These are phyloP conservation scores for Laguncularia racemosa DNA, from an alignment of 345 rosid species.

Conservation along the genomic window DNA sequence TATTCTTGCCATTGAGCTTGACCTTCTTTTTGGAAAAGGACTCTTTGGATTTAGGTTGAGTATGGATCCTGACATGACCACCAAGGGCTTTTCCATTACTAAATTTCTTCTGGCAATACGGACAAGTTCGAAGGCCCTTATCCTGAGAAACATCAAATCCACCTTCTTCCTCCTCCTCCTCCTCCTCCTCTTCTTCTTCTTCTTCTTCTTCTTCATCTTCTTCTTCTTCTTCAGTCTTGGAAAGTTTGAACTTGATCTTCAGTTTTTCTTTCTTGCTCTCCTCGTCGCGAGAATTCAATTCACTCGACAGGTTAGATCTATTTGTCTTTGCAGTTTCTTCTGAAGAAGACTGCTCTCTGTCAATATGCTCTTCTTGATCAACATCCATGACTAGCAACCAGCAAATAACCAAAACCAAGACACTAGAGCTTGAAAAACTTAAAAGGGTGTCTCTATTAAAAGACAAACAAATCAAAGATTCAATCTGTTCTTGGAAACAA, in stretches of 20 bases:
- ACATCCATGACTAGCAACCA: no score
- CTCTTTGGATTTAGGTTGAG: constrained; percentile 1
- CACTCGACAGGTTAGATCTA: not conserved
- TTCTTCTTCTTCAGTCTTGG: constrained; percentile 5
- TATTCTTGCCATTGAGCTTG: constrained; percentile 1
- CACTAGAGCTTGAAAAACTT: no score
- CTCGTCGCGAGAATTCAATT: not conserved
- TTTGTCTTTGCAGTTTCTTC: not conserved
- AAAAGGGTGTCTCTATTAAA: no score
- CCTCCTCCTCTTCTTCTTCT: constrained; percentile 1
- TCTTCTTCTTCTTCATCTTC: not conserved
- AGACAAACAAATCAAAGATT: no score
- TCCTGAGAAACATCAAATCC: not conserved
- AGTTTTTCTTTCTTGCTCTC: constrained; percentile 2
- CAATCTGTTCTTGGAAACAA: no score
- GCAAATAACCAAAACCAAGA: no score
- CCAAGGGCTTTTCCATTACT: constrained; percentile 18
- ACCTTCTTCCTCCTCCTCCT: not conserved
- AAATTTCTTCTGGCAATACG: constrained; percentile 31
- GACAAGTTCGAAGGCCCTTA: constrained; percentile 15
- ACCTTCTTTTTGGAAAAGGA: not conserved
- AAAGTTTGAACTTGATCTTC: constrained; percentile 12
- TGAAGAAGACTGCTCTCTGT: no score
- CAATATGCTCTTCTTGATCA: no score
- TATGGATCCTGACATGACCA: constrained; percentile 19